A percentile compares a stretch with the other conserved stretches of the same genome.
phyloP scores from a whole-genome alignment of 1,284 basidiomycete species.

The Cutaneotrichosporon cavernicola region DNA sequence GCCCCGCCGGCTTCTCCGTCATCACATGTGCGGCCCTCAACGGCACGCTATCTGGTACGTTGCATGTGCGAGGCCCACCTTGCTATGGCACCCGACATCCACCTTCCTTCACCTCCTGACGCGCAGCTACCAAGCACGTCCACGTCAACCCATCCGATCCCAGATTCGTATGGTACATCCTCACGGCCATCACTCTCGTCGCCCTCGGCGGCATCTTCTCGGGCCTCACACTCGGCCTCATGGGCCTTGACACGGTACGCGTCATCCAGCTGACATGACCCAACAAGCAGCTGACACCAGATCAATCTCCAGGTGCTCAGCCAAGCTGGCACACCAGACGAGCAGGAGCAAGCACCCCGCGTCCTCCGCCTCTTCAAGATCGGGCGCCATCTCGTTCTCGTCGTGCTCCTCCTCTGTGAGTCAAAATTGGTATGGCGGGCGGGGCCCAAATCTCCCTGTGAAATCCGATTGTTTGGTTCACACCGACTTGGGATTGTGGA shows the following conservation, averaged over 20 bases:
- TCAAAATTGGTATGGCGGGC: background rate
- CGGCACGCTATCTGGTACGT: background rate
- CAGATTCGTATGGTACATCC: slow-evolving; percentile 41
- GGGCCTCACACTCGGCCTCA: slow-evolving; percentile 57
- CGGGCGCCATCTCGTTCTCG: slow-evolving; percentile 54
- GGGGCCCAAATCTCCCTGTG: background rate
- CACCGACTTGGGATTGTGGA: no score
- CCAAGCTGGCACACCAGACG: slow-evolving; percentile 51
- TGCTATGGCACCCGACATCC: background rate
- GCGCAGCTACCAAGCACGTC: slow-evolving; percentile 30
- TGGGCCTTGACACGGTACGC: slow-evolving; percentile 55
- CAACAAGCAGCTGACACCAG: slow-evolving; percentile 18
- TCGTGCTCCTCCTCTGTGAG: slow-evolving; percentile 53
- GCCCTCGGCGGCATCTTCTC: slow-evolving; percentile 55
- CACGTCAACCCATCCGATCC: slow-evolving; percentile 38
- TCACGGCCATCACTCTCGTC: slow-evolving; percentile 32
- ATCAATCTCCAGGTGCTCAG: slow-evolving; percentile 51
- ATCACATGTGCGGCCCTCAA: background rate
- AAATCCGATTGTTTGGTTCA: background rate
- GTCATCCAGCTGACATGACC: background rate
- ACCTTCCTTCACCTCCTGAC: background rate
- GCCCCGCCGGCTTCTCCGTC: background rate
- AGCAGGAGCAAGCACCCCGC: slow-evolving; percentile 53
- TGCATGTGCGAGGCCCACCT: background rate
- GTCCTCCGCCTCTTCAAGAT: slow-evolving; percentile 53